phyloP scores from a whole-genome alignment of 2,329 filamentous ascomycete species.

The Dichotomopilus funicola region DNA sequence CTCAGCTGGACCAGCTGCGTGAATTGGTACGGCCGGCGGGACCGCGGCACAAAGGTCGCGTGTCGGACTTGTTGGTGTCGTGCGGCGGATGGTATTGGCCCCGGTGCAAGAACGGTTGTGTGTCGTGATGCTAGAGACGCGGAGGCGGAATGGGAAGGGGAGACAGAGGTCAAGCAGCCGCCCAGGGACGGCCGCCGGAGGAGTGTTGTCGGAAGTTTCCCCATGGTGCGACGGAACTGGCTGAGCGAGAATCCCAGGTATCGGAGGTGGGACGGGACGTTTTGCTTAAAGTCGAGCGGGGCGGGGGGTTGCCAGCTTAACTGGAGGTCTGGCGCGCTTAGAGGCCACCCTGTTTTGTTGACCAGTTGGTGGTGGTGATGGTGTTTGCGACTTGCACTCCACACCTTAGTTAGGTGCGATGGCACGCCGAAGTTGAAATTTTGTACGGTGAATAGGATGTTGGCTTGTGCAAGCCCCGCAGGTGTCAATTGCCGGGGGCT shows the following conservation, averaged over 20 bases:
- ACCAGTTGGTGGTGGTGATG: not conserved
- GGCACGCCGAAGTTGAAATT: slow-evolving; percentile 17
- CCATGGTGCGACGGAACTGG: slow-evolving; percentile 24
- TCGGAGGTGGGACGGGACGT: not conserved
- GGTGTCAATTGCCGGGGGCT: not conserved
- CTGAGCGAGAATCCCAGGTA: not conserved
- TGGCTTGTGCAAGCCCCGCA: slow-evolving; percentile 5
- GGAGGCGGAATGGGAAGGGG: slow-evolving; percentile 1
- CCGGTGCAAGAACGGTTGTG: slow-evolving; percentile 8
- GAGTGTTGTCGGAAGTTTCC: slow-evolving; percentile 29
- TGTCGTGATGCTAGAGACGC: not conserved
- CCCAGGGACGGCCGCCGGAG: slow-evolving; percentile 24
- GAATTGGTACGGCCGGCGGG: slow-evolving; percentile 91
- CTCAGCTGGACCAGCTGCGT: slow-evolving; percentile 92
- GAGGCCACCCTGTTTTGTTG: not conserved
- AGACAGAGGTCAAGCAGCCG: slow-evolving; percentile 19
- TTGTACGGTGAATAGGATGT: slow-evolving; percentile 19
- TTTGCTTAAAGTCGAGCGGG: not conserved
- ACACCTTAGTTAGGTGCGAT: not conserved
- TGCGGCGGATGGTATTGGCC: slow-evolving; percentile 20
- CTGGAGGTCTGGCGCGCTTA: slow-evolving; percentile 1
- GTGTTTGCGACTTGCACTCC: not conserved
- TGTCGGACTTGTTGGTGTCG: slow-evolving; percentile 58
- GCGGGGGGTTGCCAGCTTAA: not conserved
- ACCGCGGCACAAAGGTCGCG: slow-evolving; percentile 78